Base-by-base conservation (phyloP, 179 eudicot species). In the Drosera spatulata region DNA sequence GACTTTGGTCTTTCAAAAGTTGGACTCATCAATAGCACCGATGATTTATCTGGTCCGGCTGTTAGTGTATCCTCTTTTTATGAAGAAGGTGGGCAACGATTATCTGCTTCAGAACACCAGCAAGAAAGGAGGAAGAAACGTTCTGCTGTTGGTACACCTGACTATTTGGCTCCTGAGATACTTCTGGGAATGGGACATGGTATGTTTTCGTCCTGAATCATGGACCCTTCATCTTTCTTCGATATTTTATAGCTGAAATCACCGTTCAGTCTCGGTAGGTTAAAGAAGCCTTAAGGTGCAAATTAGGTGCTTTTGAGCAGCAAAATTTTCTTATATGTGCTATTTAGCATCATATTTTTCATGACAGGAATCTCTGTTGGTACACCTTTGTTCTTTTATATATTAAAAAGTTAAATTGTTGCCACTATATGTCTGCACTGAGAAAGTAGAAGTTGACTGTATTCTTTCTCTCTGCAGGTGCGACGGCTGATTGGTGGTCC, bases 401-500 rank as follows among this genome's bases (percentile, higher is more conserved):
- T 22, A 22, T 22, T 0, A 0, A 22, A 22, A 22, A 22, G 33
- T n/a, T n/a, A 22, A 22, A 22, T 22, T 22, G 33, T 0, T 0
- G 1, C 33, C 33, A 22, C 33, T 22, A 22, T 22, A 22, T 22
- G 33, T 22, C 33, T 22, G 33, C 33, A 22, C 33, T 22, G 33
- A 22, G 33, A 22, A 22, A 53, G 58, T 5, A 62, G 39, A 40
- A 40, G 53, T 43, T 56, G 56, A 54, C 40, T 49, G 48, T 15
- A 40, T 57, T 64, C 60, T 69, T 41, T 10, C 69, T 76, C 74
- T 61, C 38, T 60, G 56, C 79, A 94, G 99, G 85, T n/a, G 76
- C 87, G 57, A 85, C 94, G 67, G 99, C 99, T 9, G 99, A 94
- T 82, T 94, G 99, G 99, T 94, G 99, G 99, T 94, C 99, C 63